phyloP scores from a whole-genome alignment of 495 filamentous ascomycete species.

The Penicillium egyptiacum region DNA sequence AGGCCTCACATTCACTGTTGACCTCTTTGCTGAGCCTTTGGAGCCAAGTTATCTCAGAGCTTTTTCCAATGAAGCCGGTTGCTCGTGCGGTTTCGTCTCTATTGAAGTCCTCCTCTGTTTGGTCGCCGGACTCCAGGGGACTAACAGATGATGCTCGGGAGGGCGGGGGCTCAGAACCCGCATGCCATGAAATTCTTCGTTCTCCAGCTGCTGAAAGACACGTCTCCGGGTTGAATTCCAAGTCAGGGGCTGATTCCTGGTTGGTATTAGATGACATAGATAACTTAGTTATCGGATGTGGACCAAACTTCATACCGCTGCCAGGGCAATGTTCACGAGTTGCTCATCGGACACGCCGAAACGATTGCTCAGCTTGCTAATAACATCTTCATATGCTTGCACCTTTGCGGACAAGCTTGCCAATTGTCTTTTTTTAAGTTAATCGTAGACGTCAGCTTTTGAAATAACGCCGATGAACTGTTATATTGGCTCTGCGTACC shows the following conservation, averaged over 20 bases:
- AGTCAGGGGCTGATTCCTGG: conserved; percentile 31
- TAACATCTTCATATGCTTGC: conserved; percentile 48
- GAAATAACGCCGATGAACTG: background rate
- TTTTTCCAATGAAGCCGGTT: conserved; percentile 60
- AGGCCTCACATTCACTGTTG: conserved; percentile 32
- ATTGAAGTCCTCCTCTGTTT: conserved; percentile 60
- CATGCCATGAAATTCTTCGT: conserved; percentile 13
- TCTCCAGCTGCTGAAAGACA: conserved; percentile 12
- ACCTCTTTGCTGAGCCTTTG: conserved; percentile 45
- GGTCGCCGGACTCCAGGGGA: conserved; percentile 53
- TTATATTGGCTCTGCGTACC: conserved; percentile 31
- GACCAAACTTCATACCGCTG: conserved; percentile 29
- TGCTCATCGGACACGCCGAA: conserved; percentile 44
- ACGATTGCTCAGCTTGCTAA: conserved; percentile 37
- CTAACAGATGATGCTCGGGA: conserved; percentile 36
- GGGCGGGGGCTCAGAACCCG: conserved; percentile 25
- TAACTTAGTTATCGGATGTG: background rate
- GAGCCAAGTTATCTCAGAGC: conserved; percentile 61
- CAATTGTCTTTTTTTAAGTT: conserved; percentile 37
- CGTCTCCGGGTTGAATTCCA: conserved; percentile 22
- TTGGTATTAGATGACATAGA: conserved; percentile 17
- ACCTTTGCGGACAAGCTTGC: conserved; percentile 52
- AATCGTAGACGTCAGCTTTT: background rate
- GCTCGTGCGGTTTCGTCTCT: conserved; percentile 45
- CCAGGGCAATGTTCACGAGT: conserved; percentile 37